Evolutionary conservation across 75 land plant genomes (phyloP), one percentile per base, ranked within the genome.

Genomic region (Chamaecyparis obtusa): DNA sequence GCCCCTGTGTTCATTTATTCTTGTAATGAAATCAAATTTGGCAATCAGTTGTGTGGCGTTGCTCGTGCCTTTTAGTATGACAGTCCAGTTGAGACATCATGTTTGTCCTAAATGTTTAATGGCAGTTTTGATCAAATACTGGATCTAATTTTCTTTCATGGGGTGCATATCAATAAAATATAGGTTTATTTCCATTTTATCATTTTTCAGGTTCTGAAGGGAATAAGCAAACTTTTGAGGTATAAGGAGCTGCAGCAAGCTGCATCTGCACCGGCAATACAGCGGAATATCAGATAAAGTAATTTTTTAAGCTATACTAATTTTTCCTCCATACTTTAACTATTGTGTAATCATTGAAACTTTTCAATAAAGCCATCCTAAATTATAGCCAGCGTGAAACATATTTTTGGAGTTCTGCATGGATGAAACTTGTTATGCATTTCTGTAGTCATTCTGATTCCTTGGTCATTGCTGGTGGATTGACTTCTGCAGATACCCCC

Each of bases 201-300:
- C 37, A 51, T 32, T 49, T 33, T 16, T 32, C 39, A 84, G 85
- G 85, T 84, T 84, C 37, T 84, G 27, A 84, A 35, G 60, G 85
- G 33, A 51, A 32, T 84, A 84, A n/a, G 60, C 30, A 84, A 84
- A 84, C 85, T 84, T 49, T 35, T 84, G 85, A 84, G 85, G 49
- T 84, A 84, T 46, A 84, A 55, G 33, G 30, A 84, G 35, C 60
- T 84, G 36, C 85, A 84, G 32, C 33, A 54, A 54, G 85, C 85
- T 84, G 85, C 85, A 33, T 51, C 85, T 51, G 85, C 56, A 84
- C 85, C 85, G 32, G 85, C 55, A 55, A 84, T 84, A 51, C 85
- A 84, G 49, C 39, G 32, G 9, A 27, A 84, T n/a, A 35, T 33
- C 39, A 55, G 39, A 30, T 84, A 84, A 84, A 57, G 85, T 54